Percentiles rank a stretch among this genome's conserved stretches.
Evolutionary conservation across 345 rosid species (phyloP).

Genomic region (Leavenworthia alabamica): DNA sequence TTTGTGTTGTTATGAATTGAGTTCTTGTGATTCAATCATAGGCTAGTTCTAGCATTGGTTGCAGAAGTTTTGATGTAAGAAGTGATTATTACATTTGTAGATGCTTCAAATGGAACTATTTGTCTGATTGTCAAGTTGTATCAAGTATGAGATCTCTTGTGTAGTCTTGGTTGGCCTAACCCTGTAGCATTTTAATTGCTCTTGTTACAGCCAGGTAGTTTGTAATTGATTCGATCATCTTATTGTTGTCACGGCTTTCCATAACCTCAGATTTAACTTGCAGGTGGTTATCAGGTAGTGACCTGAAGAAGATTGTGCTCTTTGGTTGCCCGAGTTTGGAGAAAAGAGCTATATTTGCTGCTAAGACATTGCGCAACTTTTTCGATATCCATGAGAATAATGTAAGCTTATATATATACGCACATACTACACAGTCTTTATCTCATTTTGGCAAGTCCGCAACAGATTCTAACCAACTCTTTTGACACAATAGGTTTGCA

Average conservation of each 20-base stretch:
- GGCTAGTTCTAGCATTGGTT: not conserved
- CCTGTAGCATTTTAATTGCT: not conserved
- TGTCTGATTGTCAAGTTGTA: not conserved
- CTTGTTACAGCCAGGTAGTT: not conserved
- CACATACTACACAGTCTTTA: not conserved
- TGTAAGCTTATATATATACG: constrained; percentile 35
- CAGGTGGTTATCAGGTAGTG: constrained; percentile 78
- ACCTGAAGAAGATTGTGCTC: constrained; percentile 53
- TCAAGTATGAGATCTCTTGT: not conserved
- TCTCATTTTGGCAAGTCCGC: not conserved
- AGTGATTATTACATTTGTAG: not conserved
- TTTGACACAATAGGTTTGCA: constrained; percentile 53
- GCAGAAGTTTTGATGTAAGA: not conserved
- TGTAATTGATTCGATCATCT: not conserved
- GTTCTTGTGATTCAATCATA: not conserved
- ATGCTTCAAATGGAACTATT: not conserved
- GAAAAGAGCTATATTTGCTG: constrained; percentile 46
- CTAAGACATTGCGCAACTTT: constrained; percentile 62
- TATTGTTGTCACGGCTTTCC: not conserved
- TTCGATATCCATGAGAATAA: constrained; percentile 57
- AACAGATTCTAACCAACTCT: constrained; percentile 2
- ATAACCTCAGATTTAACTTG: constrained; percentile 23
- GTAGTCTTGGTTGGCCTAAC: constrained; percentile 6
- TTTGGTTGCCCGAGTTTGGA: constrained; percentile 69
- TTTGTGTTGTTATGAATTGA: not conserved